Evolutionary conservation across 495 filamentous ascomycete genomes (phyloP).

Genomic region (Mytilinidion resinicola): DNA sequence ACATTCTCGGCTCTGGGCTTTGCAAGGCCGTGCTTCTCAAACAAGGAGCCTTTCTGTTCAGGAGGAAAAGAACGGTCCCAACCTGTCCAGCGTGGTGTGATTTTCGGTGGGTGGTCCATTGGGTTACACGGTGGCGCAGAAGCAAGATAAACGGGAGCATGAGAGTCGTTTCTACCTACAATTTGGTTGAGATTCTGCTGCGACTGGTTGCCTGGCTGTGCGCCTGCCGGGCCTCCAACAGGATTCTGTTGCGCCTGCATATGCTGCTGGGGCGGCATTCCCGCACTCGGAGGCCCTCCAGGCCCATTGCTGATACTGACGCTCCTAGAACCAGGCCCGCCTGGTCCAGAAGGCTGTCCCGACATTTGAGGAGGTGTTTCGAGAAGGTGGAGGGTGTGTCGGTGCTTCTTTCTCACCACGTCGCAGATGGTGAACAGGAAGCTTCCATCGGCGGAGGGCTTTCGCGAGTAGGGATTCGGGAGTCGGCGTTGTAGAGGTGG

Average conservation of each 20-base stretch:
- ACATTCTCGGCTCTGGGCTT: no score
- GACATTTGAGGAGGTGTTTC: slow-evolving; percentile 15
- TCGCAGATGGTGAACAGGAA: neutral
- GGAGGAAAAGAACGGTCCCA: no score
- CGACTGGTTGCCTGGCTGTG: slow-evolving; percentile 50
- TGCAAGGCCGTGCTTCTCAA: no score
- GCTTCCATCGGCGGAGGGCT: neutral
- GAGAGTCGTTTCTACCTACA: slow-evolving; percentile 49
- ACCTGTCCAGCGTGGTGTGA: no score
- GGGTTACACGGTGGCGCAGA: no score
- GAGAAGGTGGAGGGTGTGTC: neutral
- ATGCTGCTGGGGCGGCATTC: slow-evolving; percentile 50
- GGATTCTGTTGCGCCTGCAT: slow-evolving; percentile 33
- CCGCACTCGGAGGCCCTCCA: slow-evolving; percentile 36
- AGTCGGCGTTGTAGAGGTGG: no score
- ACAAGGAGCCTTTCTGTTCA: no score
- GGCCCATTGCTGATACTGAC: slow-evolving; percentile 27
- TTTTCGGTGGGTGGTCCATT: no score
- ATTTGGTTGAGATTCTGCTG: slow-evolving; percentile 94
- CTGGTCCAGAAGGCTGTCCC: slow-evolving; percentile 18
- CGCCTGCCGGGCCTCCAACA: slow-evolving; percentile 37
- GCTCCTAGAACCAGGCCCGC: slow-evolving; percentile 16
- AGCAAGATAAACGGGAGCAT: no score
- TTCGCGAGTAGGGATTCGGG: neutral
- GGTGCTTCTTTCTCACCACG: neutral